A percentile compares a stretch with the other conserved stretches of the same genome.
phyloP scores from a whole-genome alignment of 179 eudicot genomes.

The Corrigiola litoralis region DNA sequence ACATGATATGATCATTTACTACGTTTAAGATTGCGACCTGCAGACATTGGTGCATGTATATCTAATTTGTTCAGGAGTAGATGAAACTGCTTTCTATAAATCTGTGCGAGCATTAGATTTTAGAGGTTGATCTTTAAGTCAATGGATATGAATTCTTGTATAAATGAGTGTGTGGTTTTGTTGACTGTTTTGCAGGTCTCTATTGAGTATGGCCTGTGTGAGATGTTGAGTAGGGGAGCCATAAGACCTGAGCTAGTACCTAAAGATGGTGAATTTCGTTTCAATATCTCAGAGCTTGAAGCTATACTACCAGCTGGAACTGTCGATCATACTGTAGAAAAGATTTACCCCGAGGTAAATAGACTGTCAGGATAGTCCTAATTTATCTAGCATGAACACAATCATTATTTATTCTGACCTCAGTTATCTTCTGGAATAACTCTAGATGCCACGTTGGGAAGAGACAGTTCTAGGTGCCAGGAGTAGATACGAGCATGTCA shows the following conservation, averaged over 20 bases:
- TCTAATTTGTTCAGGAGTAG: not conserved
- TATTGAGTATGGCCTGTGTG: constrained; percentile 75
- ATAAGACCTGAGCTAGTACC: constrained; percentile 59
- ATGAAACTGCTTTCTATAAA: not conserved
- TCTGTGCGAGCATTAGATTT: not conserved
- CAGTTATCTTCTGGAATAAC: constrained; percentile 6
- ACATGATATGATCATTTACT: not conserved
- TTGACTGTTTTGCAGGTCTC: constrained; percentile 46
- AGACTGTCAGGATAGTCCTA: too few species aligned
- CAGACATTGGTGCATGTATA: not conserved
- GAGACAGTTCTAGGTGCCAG: constrained; percentile 57
- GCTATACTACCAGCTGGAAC: constrained; percentile 70
- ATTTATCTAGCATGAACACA: not conserved
- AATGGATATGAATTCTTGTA: not conserved
- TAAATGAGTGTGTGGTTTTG: not conserved
- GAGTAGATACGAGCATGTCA: constrained; percentile 52
- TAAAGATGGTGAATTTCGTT: constrained; percentile 62
- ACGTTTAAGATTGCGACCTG: not conserved
- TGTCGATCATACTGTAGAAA: constrained; percentile 46
- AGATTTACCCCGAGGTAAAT: constrained; percentile 64
- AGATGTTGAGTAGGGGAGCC: constrained; percentile 67
- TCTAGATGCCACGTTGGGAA: constrained; percentile 75
- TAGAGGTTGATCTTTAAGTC: not conserved
- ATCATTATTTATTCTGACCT: not conserved
- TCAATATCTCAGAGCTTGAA: constrained; percentile 59